Conservation (phyloP, 1,284 basidiomycete genomes). For the Bjerkandera adusta region DNA sequence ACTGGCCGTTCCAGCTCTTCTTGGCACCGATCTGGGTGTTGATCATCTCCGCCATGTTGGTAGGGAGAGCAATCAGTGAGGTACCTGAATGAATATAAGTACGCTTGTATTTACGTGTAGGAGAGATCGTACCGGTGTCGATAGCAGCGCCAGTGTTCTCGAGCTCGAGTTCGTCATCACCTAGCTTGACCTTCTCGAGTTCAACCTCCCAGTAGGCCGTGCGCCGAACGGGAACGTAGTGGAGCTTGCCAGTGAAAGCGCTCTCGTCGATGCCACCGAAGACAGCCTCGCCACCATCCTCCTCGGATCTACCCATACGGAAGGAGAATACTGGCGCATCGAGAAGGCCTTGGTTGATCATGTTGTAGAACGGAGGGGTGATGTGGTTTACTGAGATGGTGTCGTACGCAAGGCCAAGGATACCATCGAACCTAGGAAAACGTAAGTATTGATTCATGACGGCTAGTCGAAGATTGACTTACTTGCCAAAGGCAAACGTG, state of each 20-base stretch:
- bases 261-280: slow-evolving; percentile 89
- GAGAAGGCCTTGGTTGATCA: slow-evolving; percentile 85
- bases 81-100: slow-evolving; percentile 57
- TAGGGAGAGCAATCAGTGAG: slow-evolving; percentile 88
- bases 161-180: slow-evolving; percentile 81
- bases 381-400: slow-evolving; percentile 96
- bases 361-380: slow-evolving; percentile 93
- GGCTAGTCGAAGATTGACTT: slow-evolving; percentile 29
- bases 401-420: slow-evolving; percentile 93
- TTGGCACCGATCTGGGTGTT: slow-evolving; percentile 94
- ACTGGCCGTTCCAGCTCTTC: slow-evolving; percentile 94
- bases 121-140: slow-evolving; percentile 70
- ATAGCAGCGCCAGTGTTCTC: slow-evolving; percentile 95
- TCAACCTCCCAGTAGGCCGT: slow-evolving; percentile 99
- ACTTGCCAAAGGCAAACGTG: slow-evolving; percentile 96
- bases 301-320: slow-evolving; percentile 86
- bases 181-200: slow-evolving; percentile 83
- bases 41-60: slow-evolving; percentile 96
- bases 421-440: slow-evolving; percentile 89
- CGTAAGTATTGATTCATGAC: too few species aligned
- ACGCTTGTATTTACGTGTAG: slow-evolving; percentile 25
- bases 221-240: slow-evolving; percentile 90
- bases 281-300: slow-evolving; percentile 89
- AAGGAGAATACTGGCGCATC: slow-evolving; percentile 93
- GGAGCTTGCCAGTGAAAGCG: slow-evolving; percentile 83